phyloP scores from a whole-genome alignment of 192 early-diverging fungal genomes.

The Coemansia sp. region DNA sequence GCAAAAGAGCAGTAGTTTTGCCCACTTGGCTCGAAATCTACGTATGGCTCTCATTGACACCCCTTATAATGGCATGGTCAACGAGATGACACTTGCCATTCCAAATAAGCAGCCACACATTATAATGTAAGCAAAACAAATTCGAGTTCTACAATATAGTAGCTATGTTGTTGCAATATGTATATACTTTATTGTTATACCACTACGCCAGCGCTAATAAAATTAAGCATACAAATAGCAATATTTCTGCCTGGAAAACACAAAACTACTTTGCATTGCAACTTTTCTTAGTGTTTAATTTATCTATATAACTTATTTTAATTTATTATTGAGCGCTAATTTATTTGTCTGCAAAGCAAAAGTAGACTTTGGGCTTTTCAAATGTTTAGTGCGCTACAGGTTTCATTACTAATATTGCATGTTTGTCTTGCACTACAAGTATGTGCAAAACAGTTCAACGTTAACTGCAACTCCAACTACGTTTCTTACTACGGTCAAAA shows the following conservation, averaged over 20 bases:
- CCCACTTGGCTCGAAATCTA: background rate
- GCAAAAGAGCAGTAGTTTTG: background rate
- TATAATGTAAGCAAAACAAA: background rate
- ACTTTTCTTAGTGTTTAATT: background rate
- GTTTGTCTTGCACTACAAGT: background rate
- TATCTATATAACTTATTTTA: conserved; percentile 7
- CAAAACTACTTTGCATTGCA: background rate
- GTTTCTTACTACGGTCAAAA: conserved; percentile 55
- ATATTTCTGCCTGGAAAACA: background rate
- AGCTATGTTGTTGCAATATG: background rate
- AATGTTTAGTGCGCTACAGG: background rate
- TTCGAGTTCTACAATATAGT: background rate
- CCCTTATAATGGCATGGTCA: background rate
- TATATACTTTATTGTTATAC: background rate
- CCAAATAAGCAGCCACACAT: conserved; percentile 1
- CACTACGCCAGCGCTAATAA: background rate
- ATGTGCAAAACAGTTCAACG: conserved; percentile 26
- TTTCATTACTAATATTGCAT: background rate
- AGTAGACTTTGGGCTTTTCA: background rate
- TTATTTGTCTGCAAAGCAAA: background rate
- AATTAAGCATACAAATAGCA: background rate
- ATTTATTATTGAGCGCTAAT: background rate
- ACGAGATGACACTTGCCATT: background rate
- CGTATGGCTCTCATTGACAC: background rate
- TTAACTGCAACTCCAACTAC: conserved; percentile 48